Conservation (phyloP, 495 filamentous ascomycete genomes). For the Xylaria acuta region DNA sequence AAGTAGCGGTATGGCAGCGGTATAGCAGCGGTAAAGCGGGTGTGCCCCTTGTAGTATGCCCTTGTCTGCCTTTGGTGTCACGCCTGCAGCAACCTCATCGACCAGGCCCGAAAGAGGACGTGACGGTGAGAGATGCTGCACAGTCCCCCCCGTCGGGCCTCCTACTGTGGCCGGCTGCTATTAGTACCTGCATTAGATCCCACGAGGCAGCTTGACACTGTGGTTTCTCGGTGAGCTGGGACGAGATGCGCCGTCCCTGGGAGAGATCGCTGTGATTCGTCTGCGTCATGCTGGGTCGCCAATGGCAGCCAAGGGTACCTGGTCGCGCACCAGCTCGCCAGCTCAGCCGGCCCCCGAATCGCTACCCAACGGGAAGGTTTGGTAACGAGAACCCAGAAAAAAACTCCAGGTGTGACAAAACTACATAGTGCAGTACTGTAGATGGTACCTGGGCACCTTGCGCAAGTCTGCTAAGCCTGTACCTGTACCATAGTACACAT, state of each 20-base stretch:
- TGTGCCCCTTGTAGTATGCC: too few relatives aligned
- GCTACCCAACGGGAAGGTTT: slow-evolving; percentile 20
- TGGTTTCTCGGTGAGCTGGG: slow-evolving; percentile 27
- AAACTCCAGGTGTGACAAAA: neutral
- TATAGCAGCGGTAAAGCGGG: slow-evolving; percentile 26
- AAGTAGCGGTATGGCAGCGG: slow-evolving; percentile 26
- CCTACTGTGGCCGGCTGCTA: slow-evolving; percentile 17
- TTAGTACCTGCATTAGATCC: slow-evolving; percentile 33
- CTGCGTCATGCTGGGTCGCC: slow-evolving; percentile 21
- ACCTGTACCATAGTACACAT: neutral
- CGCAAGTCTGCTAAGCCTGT: neutral
- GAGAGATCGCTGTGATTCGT: slow-evolving; percentile 14
- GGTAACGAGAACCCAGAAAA: slow-evolving; percentile 14
- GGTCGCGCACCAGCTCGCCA: slow-evolving; percentile 14
- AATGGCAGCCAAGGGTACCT: slow-evolving; percentile 6
- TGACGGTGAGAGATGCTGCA: slow-evolving; percentile 28
- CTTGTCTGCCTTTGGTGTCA: slow-evolving; percentile 19
- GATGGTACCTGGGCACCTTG: neutral
- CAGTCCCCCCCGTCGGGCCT: slow-evolving; percentile 1
- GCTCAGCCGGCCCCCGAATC: slow-evolving; percentile 12
- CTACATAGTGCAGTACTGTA: neutral
- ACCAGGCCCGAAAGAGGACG: slow-evolving; percentile 18
- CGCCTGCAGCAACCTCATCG: slow-evolving; percentile 13
- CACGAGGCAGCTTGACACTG: slow-evolving; percentile 31
- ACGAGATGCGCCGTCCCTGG: slow-evolving; percentile 10